Conservation (phyloP, 768 basidiomycete genomes). For the Nidularia sp. region DNA sequence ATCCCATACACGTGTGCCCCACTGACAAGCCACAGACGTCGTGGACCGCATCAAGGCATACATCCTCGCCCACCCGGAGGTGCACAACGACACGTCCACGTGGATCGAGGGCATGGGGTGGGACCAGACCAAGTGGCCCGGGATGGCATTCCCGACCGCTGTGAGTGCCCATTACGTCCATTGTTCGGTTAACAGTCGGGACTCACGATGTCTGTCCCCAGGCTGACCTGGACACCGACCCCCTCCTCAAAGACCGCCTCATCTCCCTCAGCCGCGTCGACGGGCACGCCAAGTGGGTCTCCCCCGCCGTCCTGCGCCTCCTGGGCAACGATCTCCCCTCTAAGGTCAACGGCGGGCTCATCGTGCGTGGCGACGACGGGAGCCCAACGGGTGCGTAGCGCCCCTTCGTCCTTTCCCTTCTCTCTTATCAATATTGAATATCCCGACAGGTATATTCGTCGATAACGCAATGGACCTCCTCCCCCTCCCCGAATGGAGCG, state of each 20-base stretch:
- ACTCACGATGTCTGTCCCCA: conserved; percentile 17
- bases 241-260: conserved; percentile 26
- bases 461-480: conserved; percentile 87
- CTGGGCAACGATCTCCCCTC: neutral
- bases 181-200: neutral
- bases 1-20: too few species aligned
- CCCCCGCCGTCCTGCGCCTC: neutral
- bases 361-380: conserved; percentile 48
- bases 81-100: conserved; percentile 41
- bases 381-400: conserved; percentile 46
- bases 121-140: conserved; percentile 85
- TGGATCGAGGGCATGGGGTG: conserved; percentile 92
- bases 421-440: neutral
- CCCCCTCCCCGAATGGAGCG: conserved; percentile 58
- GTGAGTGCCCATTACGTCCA: conserved; percentile 30
- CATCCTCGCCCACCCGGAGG: conserved; percentile 52
- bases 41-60: conserved; percentile 56
- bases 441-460: conserved; percentile 61
- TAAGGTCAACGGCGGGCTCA: conserved; percentile 24
- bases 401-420: neutral
- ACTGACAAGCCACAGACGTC: too few species aligned
- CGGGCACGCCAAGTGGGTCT: conserved; percentile 2
- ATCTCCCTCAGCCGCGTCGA: neutral
- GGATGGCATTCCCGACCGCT: conserved; percentile 63
- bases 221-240: conserved; percentile 72